Evolutionary conservation across 2,329 filamentous ascomycete species (phyloP).

Genomic region (Coniosporium tulheliwenetii): DNA sequence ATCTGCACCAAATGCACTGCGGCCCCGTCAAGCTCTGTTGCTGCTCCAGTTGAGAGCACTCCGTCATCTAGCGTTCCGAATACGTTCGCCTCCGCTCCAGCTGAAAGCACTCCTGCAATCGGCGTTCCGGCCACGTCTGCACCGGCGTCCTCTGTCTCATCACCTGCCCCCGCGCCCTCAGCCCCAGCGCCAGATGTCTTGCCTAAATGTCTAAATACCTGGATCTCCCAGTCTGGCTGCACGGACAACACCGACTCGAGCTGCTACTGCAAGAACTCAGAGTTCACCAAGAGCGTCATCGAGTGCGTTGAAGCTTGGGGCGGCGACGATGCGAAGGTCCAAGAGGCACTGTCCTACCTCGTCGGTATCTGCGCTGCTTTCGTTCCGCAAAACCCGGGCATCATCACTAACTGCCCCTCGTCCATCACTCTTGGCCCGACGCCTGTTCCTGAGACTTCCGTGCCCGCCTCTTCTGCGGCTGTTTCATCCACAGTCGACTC

Average conservation of each 20-base stretch:
- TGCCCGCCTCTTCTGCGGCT: constrained; percentile 3
- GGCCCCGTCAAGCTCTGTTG: constrained; percentile 1
- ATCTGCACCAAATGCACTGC: constrained; percentile 1
- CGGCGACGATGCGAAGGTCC: constrained; percentile 47
- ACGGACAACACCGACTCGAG: constrained; percentile 63
- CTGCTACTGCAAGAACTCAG: constrained; percentile 74
- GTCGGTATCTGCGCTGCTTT: constrained; percentile 77
- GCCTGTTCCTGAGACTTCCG: constrained; percentile 29
- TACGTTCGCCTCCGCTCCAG: not conserved
- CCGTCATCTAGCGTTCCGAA: constrained; percentile 1
- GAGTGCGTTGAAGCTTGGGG: constrained; percentile 68
- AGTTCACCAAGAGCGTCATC: constrained; percentile 67
- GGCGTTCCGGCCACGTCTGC: constrained; percentile 6
- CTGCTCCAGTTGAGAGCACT: constrained; percentile 1
- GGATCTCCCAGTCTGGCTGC: constrained; percentile 61
- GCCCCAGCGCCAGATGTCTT: constrained; percentile 50
- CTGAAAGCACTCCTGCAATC: constrained; percentile 1
- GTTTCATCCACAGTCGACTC: constrained; percentile 2
- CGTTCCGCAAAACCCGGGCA: constrained; percentile 63
- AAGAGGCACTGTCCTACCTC: constrained; percentile 65
- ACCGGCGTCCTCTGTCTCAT: constrained; percentile 3
- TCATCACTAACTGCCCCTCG: constrained; percentile 57
- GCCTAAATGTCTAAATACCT: constrained; percentile 84
- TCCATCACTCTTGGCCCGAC: constrained; percentile 38
- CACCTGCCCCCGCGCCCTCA: constrained; percentile 6